Percentiles rank a stretch among this genome's conserved stretches.
Conservation (phyloP, 1,139 yeast genomes). For the Pichia sp. region DNA sequence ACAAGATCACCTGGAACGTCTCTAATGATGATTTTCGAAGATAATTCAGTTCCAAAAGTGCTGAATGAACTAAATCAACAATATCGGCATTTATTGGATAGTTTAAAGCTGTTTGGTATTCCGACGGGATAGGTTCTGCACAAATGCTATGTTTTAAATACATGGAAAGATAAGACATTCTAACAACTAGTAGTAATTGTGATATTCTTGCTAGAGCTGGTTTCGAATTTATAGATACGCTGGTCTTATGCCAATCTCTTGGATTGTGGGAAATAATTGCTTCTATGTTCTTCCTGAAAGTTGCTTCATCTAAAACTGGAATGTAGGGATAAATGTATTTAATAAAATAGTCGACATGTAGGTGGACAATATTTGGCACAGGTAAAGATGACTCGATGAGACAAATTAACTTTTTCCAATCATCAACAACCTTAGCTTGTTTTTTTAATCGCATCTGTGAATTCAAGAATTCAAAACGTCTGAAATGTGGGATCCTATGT, state of each 20-base stretch:
- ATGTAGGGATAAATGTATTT: constrained; percentile 40
- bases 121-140: too few species aligned
- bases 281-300: constrained; percentile 24
- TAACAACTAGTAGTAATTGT: constrained; percentile 33
- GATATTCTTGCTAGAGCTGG: constrained; percentile 37
- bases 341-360: constrained; percentile 37
- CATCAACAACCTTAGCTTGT: not conserved
- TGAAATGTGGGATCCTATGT: not conserved
- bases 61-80: constrained; percentile 28
- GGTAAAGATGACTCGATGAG: constrained; percentile 30
- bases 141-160: constrained; percentile 29
- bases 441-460: constrained; percentile 11
- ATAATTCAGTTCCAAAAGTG: constrained; percentile 30
- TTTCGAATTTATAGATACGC: constrained; percentile 27
- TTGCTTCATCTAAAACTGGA: constrained; percentile 44
- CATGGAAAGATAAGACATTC: constrained; percentile 34
- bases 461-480: constrained; percentile 9
- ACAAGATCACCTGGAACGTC: constrained; percentile 35
- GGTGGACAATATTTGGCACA: constrained; percentile 33
- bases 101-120: constrained; percentile 2
- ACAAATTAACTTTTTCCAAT: constrained; percentile 2
- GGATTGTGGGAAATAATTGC: constrained; percentile 17
- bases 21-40: constrained; percentile 29
- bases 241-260: constrained; percentile 8
- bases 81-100: constrained; percentile 31